Conservation (phyloP, 2,329 filamentous ascomycete genomes). For the Cercospora canescens region DNA sequence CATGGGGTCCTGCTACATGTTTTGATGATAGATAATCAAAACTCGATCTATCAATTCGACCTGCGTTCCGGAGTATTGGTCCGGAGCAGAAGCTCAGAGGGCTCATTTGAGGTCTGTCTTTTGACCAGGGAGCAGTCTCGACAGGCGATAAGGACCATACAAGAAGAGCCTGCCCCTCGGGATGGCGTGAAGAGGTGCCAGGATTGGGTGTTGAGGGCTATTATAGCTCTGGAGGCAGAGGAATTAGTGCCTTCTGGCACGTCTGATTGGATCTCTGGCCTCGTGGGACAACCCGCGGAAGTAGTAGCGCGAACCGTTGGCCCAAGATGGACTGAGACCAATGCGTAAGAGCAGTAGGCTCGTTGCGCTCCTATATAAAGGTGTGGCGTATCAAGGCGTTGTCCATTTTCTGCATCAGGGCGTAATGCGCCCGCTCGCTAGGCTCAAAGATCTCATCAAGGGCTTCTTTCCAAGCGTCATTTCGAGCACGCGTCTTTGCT, state of each 20-base stretch:
- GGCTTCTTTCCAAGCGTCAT: background rate
- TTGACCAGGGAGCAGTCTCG: background rate
- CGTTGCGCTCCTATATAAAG: background rate
- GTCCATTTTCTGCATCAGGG: background rate
- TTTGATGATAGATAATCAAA: background rate
- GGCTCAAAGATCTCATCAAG: background rate
- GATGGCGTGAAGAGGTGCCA: constrained; percentile 16
- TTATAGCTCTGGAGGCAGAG: constrained; percentile 14
- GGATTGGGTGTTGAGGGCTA: constrained; percentile 16
- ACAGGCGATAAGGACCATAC: constrained; percentile 3
- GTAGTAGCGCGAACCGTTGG: constrained; percentile 1
- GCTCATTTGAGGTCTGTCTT: constrained; percentile 4
- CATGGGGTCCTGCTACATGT: background rate
- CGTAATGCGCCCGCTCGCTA: background rate
- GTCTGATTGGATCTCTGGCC: constrained; percentile 1
- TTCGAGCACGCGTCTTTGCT: background rate
- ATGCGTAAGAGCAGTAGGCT: background rate
- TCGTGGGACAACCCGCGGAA: constrained; percentile 10
- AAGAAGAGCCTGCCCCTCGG: constrained; percentile 12
- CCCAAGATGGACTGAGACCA: background rate
- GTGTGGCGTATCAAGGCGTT: background rate
- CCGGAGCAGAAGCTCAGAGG: constrained; percentile 11
- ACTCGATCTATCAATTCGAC: constrained; percentile 11
- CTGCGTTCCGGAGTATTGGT: constrained; percentile 4
- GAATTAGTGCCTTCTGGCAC: constrained; percentile 13